Evolutionary conservation across 2,329 filamentous ascomycete species (phyloP).

Genomic region (Dactylellina drechsleri): DNA sequence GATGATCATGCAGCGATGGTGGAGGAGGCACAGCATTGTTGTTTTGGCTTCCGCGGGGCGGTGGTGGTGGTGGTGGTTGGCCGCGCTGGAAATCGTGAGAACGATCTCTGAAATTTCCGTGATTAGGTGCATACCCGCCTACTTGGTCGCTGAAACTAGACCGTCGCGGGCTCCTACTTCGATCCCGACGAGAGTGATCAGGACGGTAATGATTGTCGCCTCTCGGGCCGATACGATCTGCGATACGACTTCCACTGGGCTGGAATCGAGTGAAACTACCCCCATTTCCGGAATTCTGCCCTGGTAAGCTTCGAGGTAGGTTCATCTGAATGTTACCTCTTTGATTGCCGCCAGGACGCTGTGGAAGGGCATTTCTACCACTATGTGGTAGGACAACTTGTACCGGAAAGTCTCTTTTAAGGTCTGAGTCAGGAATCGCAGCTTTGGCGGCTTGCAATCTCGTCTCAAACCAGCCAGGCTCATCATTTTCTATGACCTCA

Average conservation of each 20-base stretch:
- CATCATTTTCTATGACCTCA: conserved; percentile 23
- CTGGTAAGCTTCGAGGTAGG: conserved; percentile 29
- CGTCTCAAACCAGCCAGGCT: conserved; percentile 42
- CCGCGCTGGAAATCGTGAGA: conserved; percentile 49
- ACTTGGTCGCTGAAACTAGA: conserved; percentile 40
- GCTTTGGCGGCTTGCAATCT: conserved; percentile 29
- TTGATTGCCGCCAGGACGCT: conserved; percentile 9
- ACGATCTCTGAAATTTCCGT: conserved; percentile 42
- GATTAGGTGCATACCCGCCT: conserved; percentile 16
- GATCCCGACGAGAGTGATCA: conserved; percentile 40
- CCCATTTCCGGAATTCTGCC: conserved; percentile 11
- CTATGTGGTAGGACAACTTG: background rate
- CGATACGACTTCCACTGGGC: conserved; percentile 1
- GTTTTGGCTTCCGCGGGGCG: conserved; percentile 25
- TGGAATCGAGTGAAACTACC: conserved; percentile 39
- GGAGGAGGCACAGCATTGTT: conserved; percentile 47
- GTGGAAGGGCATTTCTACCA: conserved; percentile 1
- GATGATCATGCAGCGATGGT: background rate
- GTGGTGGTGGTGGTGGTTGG: conserved; percentile 14
- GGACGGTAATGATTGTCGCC: conserved; percentile 27
- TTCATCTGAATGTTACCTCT: conserved; percentile 44
- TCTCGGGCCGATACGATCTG: conserved; percentile 22
- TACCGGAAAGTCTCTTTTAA: conserved; percentile 24
- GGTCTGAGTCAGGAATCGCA: conserved; percentile 40
- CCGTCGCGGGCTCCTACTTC: conserved; percentile 36